Percentiles rank a stretch among this genome's conserved stretches.
Conservation (phyloP, 2,329 filamentous ascomycete genomes). For the Gnomoniopsis smithogilvyi region DNA sequence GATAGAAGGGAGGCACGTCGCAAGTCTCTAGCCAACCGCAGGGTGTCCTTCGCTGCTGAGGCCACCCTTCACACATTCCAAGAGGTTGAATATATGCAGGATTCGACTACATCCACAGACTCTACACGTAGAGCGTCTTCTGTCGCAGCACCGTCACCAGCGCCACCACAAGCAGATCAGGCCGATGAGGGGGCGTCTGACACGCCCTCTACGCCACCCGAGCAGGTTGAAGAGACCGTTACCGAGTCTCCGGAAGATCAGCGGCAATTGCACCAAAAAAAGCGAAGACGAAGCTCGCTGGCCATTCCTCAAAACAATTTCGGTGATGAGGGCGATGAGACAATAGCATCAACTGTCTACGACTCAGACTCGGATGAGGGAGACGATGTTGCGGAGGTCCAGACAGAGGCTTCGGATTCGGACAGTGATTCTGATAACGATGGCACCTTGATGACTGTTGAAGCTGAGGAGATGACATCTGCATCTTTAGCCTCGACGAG, state of each 20-base stretch:
- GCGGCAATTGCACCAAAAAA: conserved; percentile 60
- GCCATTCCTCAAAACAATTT: conserved; percentile 62
- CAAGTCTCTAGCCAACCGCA: conserved; percentile 87
- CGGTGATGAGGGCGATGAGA: conserved; percentile 49
- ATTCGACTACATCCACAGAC: conserved; percentile 79
- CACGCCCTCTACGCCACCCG: conserved; percentile 59
- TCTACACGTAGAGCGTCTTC: conserved; percentile 72
- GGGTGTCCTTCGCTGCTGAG: conserved; percentile 96
- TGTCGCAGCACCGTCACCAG: conserved; percentile 33
- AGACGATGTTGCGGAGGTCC: conserved; percentile 53
- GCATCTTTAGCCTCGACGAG: conserved; percentile 62
- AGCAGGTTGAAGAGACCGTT: conserved; percentile 55
- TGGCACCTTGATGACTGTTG: conserved; percentile 78
- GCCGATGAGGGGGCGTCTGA: conserved; percentile 48
- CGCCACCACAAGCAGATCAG: conserved; percentile 24
- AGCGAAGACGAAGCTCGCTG: conserved; percentile 61
- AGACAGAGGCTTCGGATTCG: conserved; percentile 43
- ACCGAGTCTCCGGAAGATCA: conserved; percentile 63
- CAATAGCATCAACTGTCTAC: conserved; percentile 74
- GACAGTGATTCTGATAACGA: conserved; percentile 61
- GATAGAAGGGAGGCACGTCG: conserved; percentile 83
- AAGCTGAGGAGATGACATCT: conserved; percentile 72
- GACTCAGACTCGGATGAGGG: conserved; percentile 63
- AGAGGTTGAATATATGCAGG: conserved; percentile 83
- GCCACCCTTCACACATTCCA: conserved; percentile 97